Base-by-base conservation (phyloP, 2,329 filamentous ascomycete genomes). In the Chrysosporium keratinophilum region DNA sequence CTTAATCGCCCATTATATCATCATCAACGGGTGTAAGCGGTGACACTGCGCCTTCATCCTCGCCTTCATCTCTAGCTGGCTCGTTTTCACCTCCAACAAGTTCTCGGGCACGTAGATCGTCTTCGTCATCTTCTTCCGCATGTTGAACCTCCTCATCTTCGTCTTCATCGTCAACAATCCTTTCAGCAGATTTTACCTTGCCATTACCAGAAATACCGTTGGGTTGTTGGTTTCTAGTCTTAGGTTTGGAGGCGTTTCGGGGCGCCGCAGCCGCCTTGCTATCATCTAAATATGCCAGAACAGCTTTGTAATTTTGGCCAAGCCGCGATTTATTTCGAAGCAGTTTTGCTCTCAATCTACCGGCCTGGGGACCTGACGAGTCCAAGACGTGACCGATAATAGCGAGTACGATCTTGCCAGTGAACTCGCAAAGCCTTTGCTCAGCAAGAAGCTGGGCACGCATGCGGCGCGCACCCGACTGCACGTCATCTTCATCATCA, bases 301-400 rank as follows among this genome's bases (percentile, higher is more conserved):
- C 82, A 62, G 93, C 88, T 64, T 85, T 87, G 75, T 87, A 94
- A 66, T 93, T 96, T 44, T 80, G 75, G 1, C 93, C 93, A 2
- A 98, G 77, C 64, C 81, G 83, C n/a, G 74, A 75, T 65, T 85
- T 85, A 70, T 98, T 96, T 59, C 87, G 78, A 62, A 85, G 77
- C 19, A 98, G 74, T 17, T 89, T 79, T 62, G 81, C 80, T 58
- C 80, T 79, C 35, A 95, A 76, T 64, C 80, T 81, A 31, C 81
- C 82, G 7, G 78, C 78, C 31, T 79, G 72, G 10, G 78, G 71
- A 5, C 80, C 81, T 1, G 73, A 75, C 41, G 76, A 72, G 64
- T 94, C 88, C 49, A 96, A 75, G 40, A 89, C 81, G 51, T 82
- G 82, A 17, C 83, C 87, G 9, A 86, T 75, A 19, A 95, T 82